phyloP scores from a whole-genome alignment of 768 basidiomycete species.

The Lactifluus volemus region DNA sequence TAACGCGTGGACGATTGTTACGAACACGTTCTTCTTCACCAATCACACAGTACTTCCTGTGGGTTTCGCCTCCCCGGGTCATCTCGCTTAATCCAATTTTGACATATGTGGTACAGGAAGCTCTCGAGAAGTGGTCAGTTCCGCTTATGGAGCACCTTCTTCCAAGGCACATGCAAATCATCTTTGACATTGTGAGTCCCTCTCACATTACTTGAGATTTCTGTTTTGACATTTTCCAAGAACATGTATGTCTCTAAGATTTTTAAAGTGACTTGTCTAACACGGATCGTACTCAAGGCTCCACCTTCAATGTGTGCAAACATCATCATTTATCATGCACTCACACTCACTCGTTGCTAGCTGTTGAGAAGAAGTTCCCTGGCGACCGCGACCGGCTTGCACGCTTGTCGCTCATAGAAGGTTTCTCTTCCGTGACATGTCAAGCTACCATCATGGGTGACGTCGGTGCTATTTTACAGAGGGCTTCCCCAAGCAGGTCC shows the following conservation, averaged over 20 bases:
- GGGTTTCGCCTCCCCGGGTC: slow-evolving; percentile 24
- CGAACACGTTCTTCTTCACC: slow-evolving; percentile 90
- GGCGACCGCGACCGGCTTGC: slow-evolving; percentile 70
- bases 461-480: slow-evolving; percentile 36
- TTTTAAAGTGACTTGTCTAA: not conserved
- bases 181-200: slow-evolving; percentile 65
- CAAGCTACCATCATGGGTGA: not conserved
- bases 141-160: slow-evolving; percentile 77
- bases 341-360: slow-evolving; percentile 28
- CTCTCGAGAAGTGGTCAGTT: slow-evolving; percentile 89
- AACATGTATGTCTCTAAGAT: slow-evolving; percentile 36
- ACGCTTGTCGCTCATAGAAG: slow-evolving; percentile 91
- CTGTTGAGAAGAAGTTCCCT: slow-evolving; percentile 87
- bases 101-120: slow-evolving; percentile 42
- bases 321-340: not conserved
- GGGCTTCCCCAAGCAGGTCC: slow-evolving; percentile 75
- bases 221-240: slow-evolving; percentile 24
- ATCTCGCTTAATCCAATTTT: not conserved
- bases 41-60: slow-evolving; percentile 92
- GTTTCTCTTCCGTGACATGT: slow-evolving; percentile 27
- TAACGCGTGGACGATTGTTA: slow-evolving; percentile 80
- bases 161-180: slow-evolving; percentile 87
- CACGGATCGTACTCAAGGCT: slow-evolving; percentile 27
- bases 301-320: slow-evolving; percentile 58
- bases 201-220: slow-evolving; percentile 24